These are phyloP conservation scores for Periconia sp. DNA, from an alignment of 2,329 filamentous ascomycete genomes.

Conservation along the genomic window DNA sequence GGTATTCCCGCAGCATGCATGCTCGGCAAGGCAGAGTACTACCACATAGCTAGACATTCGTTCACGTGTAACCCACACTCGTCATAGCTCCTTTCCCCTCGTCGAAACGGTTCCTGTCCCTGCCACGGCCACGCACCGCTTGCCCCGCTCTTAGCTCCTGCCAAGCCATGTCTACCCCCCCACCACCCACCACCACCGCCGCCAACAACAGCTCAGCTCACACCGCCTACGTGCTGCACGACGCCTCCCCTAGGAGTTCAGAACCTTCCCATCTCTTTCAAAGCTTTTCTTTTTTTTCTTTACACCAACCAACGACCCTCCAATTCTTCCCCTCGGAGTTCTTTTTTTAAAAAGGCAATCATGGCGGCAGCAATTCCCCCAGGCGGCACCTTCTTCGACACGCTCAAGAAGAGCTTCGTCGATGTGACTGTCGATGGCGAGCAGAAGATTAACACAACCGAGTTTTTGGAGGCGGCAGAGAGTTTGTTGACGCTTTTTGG, in stretches of 20 bases:
- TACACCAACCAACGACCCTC: too few relatives aligned
- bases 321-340: neutral
- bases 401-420: constrained; percentile 81
- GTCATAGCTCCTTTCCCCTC: too few relatives aligned
- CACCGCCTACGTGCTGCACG: neutral
- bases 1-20: too few relatives aligned
- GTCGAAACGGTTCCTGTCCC: too few relatives aligned
- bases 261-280: neutral
- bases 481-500: constrained; percentile 86
- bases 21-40: too few relatives aligned
- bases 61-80: too few relatives aligned
- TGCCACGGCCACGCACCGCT: too few relatives aligned
- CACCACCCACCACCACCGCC: constrained; percentile 8
- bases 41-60: too few relatives aligned
- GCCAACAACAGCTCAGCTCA: neutral
- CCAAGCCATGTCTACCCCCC: constrained; percentile 4
- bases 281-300: neutral
- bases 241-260: neutral
- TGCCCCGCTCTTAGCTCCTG: constrained; percentile 8
- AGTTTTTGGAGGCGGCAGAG: constrained; percentile 93
- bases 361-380: constrained; percentile 52
- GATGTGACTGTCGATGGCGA: constrained; percentile 79
- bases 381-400: constrained; percentile 83
- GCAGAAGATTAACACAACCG: constrained; percentile 78
- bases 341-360: constrained; percentile 7